Percentiles rank a stretch among this genome's conserved stretches.
phyloP scores from a whole-genome alignment of 257 asterid species.

The Gynochthodes officinalis region DNA sequence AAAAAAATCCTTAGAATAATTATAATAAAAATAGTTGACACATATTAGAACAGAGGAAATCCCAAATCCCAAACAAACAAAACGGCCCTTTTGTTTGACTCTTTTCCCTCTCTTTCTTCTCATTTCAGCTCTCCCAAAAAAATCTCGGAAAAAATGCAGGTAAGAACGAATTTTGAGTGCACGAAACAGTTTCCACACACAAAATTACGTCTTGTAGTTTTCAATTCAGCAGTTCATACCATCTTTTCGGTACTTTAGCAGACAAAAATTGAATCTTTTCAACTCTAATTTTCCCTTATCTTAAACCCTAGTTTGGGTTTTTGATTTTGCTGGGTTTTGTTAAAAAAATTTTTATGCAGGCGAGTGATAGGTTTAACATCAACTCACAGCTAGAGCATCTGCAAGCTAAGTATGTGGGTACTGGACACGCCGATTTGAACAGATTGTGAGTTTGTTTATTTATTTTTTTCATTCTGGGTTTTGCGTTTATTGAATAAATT shows the following conservation, averaged over 20 bases:
- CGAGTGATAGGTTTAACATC: conserved; percentile 94
- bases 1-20: too few relatives aligned
- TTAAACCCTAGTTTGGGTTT: neutral
- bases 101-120: neutral
- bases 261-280: too few relatives aligned
- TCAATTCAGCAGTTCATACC: neutral
- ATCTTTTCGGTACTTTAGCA: neutral
- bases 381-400: conserved; percentile 96
- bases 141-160: neutral
- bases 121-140: conserved; percentile 10
- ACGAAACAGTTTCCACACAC: too few relatives aligned
- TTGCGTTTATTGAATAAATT: neutral
- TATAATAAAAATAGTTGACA: too few relatives aligned
- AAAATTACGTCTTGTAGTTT: neutral
- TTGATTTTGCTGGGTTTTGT: neutral
- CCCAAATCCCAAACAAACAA: too few relatives aligned
- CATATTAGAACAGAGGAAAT: too few relatives aligned
- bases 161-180: neutral
- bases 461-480: neutral
- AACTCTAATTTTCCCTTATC: neutral
- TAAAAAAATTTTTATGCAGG: conserved; percentile 40
- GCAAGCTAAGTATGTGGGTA: conserved; percentile 99
- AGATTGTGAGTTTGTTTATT: conserved; percentile 56
- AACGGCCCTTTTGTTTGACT: too few relatives aligned
- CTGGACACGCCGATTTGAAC: conserved; percentile 96